phyloP scores from a whole-genome alignment of 192 early-diverging fungal genomes.

The Rhizophagus prolifer region DNA sequence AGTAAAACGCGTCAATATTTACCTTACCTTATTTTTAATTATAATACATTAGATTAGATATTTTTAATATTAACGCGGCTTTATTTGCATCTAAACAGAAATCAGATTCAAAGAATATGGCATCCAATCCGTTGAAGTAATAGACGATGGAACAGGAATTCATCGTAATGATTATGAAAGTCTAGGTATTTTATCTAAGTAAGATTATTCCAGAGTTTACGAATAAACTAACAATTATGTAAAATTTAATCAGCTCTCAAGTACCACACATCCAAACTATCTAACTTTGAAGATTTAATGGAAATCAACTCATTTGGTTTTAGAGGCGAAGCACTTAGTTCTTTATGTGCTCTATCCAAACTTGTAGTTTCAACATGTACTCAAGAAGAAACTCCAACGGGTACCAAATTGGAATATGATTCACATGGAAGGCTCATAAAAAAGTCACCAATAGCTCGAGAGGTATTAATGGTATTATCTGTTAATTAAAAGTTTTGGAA shows the following conservation, averaged over 20 bases:
- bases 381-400: slow-evolving; percentile 53
- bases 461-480: slow-evolving; percentile 36
- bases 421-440: slow-evolving; percentile 56
- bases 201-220: slow-evolving; percentile 2
- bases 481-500: no score
- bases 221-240: background rate
- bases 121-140: slow-evolving; percentile 69
- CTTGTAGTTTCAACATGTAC: slow-evolving; percentile 72
- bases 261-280: slow-evolving; percentile 86
- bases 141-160: slow-evolving; percentile 90
- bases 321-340: slow-evolving; percentile 89
- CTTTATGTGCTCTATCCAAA: slow-evolving; percentile 75
- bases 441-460: slow-evolving; percentile 51
- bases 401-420: slow-evolving; percentile 70
- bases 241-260: slow-evolving; percentile 62
- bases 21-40: no score
- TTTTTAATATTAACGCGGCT: background rate
- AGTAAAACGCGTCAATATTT: background rate
- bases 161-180: slow-evolving; percentile 54
- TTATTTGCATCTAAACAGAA: slow-evolving; percentile 44
- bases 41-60: background rate
- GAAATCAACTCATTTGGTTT: slow-evolving; percentile 88
- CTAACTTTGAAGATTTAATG: slow-evolving; percentile 73
- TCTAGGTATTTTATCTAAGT: slow-evolving; percentile 53
- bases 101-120: slow-evolving; percentile 82